Evolutionary conservation across 176 grass and related monocot species (phyloP), one percentile per base, ranked within the genome.

Genomic region (Oryza nivara): DNA sequence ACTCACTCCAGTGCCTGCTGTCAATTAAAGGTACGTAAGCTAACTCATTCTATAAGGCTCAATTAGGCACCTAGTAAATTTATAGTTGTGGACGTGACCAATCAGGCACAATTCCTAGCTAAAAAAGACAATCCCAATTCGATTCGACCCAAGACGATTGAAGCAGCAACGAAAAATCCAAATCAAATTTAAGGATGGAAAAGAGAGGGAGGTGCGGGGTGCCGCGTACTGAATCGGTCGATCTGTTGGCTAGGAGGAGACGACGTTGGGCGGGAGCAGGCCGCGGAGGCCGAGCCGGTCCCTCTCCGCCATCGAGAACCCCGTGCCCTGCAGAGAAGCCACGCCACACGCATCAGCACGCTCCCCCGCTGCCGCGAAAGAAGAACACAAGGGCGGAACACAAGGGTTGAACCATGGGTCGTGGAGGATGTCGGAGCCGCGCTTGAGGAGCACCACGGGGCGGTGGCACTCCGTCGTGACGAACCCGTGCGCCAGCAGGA

Each of bases 381-480:
- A 67, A 5, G 38, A 25, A 2, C 7, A 34, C 9, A n/a, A 19
- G 19, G 3, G 11, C 44, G 74, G 79, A 32, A 65, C 15, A 66
- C 30, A 22, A 17, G 47, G 91, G 72, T 95, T 95, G 88, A 92
- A 98, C 96, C 87, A 95, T 56, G 93, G 93, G 83, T 98, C 96
- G 74, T 98, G 96, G 76, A 98, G 93, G 81, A 98, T 98, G 88
- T 98, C 93, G 74, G 92, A 64, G 67, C 93, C 94, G 70, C 93
- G 89, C 83, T 98, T 98, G 65, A 94, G 91, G 69, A 95, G 74
- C 78, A 98, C 83, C 75, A 90, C 86, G 66, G 96, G 96, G 73
- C 91, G 93, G 80, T 92, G 92, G 81, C 89, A 90, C 89, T 98
- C 89, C 6, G 80, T 77, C 84, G 91, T 91, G 16, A 92, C 87